Conservation (phyloP, 2,329 filamentous ascomycete species). For the Myriosclerotinia duriaeana region DNA sequence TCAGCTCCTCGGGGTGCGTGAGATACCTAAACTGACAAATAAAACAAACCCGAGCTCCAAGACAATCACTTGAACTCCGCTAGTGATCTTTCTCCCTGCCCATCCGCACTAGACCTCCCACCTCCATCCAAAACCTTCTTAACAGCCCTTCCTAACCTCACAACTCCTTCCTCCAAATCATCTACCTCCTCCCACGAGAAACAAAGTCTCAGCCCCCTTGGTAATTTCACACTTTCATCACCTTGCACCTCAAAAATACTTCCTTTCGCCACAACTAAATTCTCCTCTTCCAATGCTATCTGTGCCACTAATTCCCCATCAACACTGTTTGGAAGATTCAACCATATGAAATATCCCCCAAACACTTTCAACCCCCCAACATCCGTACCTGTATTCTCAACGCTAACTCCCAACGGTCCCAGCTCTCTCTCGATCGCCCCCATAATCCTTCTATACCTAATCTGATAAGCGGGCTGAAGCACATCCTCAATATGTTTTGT, state of each 20-base stretch:
- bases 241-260: conserved; percentile 66
- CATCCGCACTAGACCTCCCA: not conserved
- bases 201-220: conserved; percentile 61
- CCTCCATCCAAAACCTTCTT: conserved; percentile 36
- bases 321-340: conserved; percentile 56
- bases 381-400: conserved; percentile 42
- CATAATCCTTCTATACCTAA: conserved; percentile 54
- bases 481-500: conserved; percentile 46
- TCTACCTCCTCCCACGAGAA: conserved; percentile 72
- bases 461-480: conserved; percentile 49
- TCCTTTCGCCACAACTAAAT: conserved; percentile 67
- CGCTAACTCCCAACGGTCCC: conserved; percentile 58
- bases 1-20: no score
- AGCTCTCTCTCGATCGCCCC: conserved; percentile 59
- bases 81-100: not conserved
- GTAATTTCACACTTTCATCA: conserved; percentile 58
- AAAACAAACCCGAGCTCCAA: not conserved
- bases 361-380: conserved; percentile 51
- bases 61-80: not conserved
- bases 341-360: conserved; percentile 87
- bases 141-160: conserved; percentile 55
- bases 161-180: conserved; percentile 65
- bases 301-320: conserved; percentile 57
- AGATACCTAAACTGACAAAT: not conserved
- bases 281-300: conserved; percentile 60